Percentiles rank a stretch among this genome's conserved stretches.
phyloP scores from a whole-genome alignment of 2,329 filamentous ascomycete species.

The Hypoxylon rubiginosum region DNA sequence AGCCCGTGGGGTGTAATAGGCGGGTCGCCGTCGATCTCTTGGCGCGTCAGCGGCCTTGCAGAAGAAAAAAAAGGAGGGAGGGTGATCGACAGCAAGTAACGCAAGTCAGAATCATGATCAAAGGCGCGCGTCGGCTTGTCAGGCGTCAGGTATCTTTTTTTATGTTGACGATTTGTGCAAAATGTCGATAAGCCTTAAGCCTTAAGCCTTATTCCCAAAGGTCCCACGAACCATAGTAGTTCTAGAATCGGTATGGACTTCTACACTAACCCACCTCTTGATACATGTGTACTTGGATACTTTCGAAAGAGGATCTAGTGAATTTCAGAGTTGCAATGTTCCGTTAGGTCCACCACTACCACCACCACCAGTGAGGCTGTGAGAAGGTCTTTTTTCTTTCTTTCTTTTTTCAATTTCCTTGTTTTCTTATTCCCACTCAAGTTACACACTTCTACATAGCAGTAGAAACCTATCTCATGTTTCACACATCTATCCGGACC shows the following conservation, averaged over 20 bases:
- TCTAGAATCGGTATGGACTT: slow-evolving; percentile 1
- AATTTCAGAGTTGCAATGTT: background rate
- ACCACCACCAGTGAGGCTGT: too few relatives aligned
- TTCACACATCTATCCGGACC: background rate
- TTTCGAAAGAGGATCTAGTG: background rate
- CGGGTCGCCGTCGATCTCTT: slow-evolving; percentile 36
- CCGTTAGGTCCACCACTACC: background rate
- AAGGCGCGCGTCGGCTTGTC: background rate
- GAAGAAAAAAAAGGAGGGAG: too few relatives aligned
- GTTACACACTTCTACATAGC: too few relatives aligned
- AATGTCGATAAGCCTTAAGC: background rate
- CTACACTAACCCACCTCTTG: too few relatives aligned
- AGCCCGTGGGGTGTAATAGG: slow-evolving; percentile 21
- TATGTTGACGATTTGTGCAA: background rate
- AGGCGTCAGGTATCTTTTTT: background rate
- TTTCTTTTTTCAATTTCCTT: too few relatives aligned
- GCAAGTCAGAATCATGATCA: slow-evolving; percentile 13
- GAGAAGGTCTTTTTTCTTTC: too few relatives aligned
- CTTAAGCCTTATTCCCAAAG: background rate
- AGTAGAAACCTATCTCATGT: too few relatives aligned
- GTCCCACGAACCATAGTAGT: background rate
- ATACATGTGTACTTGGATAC: background rate
- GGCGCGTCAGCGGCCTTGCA: slow-evolving; percentile 27
- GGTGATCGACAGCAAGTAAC: slow-evolving; percentile 19
- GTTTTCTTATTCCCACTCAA: too few relatives aligned